Conservation (phyloP, 345 rosid species). For the Dimocarpus longan region DNA sequence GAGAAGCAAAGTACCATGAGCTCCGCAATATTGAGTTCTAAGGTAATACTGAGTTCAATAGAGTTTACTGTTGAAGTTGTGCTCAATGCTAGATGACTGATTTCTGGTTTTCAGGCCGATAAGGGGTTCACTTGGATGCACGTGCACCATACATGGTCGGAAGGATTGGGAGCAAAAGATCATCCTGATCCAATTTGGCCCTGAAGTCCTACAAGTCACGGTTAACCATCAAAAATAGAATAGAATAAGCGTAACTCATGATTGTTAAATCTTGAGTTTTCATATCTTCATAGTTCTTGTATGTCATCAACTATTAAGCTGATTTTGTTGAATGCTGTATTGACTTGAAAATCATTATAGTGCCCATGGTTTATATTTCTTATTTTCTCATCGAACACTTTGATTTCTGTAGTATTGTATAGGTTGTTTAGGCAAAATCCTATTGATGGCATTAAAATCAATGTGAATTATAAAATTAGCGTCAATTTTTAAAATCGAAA, state of each 20-base stretch:
- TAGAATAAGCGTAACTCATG: neutral
- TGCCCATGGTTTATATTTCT: too few relatives aligned
- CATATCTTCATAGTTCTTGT: neutral
- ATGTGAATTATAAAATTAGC: too few relatives aligned
- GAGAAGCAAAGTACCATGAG: conserved; percentile 60
- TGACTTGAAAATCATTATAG: too few relatives aligned
- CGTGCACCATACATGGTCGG: conserved; percentile 74
- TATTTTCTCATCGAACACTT: too few relatives aligned
- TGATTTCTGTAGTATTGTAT: too few relatives aligned
- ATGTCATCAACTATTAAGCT: conserved; percentile 1
- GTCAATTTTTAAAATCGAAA: too few relatives aligned
- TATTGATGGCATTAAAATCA: too few relatives aligned
- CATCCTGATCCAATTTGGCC: conserved; percentile 39
- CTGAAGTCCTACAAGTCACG: conserved; percentile 20
- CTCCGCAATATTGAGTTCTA: conserved; percentile 46
- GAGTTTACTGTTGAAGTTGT: neutral
- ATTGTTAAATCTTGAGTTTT: neutral
- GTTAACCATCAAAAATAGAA: neutral
- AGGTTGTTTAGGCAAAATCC: too few relatives aligned
- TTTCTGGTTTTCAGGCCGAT: conserved; percentile 41
- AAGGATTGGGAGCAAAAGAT: conserved; percentile 48
- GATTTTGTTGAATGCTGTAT: neutral
- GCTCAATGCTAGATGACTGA: conserved; percentile 7
- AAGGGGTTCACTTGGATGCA: conserved; percentile 56
- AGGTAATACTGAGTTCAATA: conserved; percentile 44